Base-by-base conservation (phyloP, 225 moss, liverwort and hornwort species). In the Sphagnum tenellum region DNA sequence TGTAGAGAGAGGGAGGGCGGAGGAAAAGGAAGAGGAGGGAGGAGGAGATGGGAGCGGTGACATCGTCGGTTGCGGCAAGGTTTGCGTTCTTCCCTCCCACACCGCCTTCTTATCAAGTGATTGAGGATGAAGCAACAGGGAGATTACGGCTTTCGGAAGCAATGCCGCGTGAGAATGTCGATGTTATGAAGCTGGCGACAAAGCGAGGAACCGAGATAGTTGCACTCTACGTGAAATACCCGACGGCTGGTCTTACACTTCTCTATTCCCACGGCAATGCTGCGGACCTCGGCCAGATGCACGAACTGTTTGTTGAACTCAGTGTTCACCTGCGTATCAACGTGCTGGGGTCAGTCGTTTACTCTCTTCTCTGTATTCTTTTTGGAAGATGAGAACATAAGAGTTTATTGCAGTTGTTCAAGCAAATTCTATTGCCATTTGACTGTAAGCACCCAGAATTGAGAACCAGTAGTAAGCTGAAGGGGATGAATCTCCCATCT, bases 81-180 rank as follows among this genome's bases (percentile, higher is more conserved):
- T 98, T 98, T 81, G 96, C 96, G n/a, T 98, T 98, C 73, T 98
- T 98, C 12, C 96, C 96, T 64, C 96, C 96, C 12, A 92, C 83
- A 44, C 96, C 96, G 48, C 76, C 96, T 5, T 98, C 96, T 8
- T 98, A 98, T 56, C 83, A 72, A 69, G 79, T 98, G 74, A 65
- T 86, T 14, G 49, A 12, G 58, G 87, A 93, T 81, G 92, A 89
- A 62, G 71, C 1, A 44, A 82, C 89, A n/a, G 82, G 81, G 47
- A 93, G 75, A 84, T 66, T 87, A 58, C 81, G 77, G 48, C 80
- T 98, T 70, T 77, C 93, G 51, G 93, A 89, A 65, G 85, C 87
- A 8, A 68, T 72, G 64, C 69, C 70, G 55, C 90, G 90, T 45
- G 86, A 90, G 2, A 93, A 93, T 64, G 96, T 98, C 63, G 96